Percentiles rank a stretch among this genome's conserved stretches.
phyloP scores from a whole-genome alignment of 2,329 filamentous ascomycete genomes.

The Venturiaceae sp. region DNA sequence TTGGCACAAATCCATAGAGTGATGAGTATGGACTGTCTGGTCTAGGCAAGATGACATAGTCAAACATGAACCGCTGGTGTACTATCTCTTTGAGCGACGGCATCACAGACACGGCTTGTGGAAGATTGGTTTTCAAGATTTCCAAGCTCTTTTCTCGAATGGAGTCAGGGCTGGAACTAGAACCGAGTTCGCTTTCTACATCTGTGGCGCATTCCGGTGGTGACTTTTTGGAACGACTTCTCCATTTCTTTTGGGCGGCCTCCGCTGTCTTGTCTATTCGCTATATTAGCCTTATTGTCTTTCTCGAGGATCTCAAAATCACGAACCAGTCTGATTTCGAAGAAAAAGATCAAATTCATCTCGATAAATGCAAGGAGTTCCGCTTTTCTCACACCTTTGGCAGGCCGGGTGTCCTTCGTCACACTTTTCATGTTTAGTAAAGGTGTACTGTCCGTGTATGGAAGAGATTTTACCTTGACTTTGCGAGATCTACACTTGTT shows the following conservation, averaged over 20 bases:
- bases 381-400: slow-evolving; percentile 19
- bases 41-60: neutral
- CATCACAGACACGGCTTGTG: neutral
- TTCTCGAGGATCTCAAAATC: no score
- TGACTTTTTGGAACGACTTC: slow-evolving; percentile 10
- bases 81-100: neutral
- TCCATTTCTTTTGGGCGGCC: slow-evolving; percentile 23
- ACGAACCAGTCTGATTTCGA: slow-evolving; percentile 25
- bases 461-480: slow-evolving; percentile 19
- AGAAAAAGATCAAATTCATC: slow-evolving; percentile 23
- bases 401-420: slow-evolving; percentile 22
- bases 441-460: neutral
- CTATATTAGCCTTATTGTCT: no score
- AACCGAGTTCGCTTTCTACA: neutral
- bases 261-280: slow-evolving; percentile 19
- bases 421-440: slow-evolving; percentile 14
- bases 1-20: neutral
- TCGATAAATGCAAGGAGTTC: slow-evolving; percentile 21
- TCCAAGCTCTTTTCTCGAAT: neutral
- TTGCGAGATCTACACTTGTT: slow-evolving; percentile 23
- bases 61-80: neutral
- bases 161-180: neutral
- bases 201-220: neutral
- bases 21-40: neutral
- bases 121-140: neutral